phyloP scores from a whole-genome alignment of 177 flowering plant species.

The Vitis hybrid region DNA sequence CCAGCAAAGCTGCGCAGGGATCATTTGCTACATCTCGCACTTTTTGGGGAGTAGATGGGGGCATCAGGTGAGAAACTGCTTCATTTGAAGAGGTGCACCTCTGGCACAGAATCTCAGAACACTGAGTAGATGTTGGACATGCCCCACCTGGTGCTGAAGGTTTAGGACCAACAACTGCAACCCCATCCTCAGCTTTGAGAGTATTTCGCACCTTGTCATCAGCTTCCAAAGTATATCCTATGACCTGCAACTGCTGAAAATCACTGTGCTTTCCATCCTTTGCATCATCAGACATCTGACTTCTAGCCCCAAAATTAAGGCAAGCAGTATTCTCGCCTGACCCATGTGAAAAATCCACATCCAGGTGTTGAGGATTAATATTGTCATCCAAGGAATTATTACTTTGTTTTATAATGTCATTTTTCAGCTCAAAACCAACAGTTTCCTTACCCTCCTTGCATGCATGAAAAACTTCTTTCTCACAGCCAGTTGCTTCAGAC shows the following conservation, averaged over 20 bases:
- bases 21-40: conserved; percentile 4
- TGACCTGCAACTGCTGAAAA: conserved; percentile 5
- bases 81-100: background rate
- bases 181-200: background rate
- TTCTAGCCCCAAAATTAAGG: conserved; percentile 2
- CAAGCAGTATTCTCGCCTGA: background rate
- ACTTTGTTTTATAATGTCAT: conserved; percentile 1
- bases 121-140: too few species aligned
- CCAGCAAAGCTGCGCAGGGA: background rate
- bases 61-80: background rate
- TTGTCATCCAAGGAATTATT: background rate
- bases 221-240: background rate
- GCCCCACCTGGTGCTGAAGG: too few species aligned
- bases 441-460: conserved; percentile 10
- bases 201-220: background rate
- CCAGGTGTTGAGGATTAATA: background rate
- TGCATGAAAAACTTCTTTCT: background rate
- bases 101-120: too few species aligned
- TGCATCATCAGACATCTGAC: conserved; percentile 6
- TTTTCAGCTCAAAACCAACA: conserved; percentile 9
- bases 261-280: conserved; percentile 1
- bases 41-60: background rate
- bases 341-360: background rate
- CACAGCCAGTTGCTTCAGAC: conserved; percentile 6
- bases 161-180: background rate